A percentile compares a stretch with the other conserved stretches of the same genome.
Evolutionary conservation across 163 green algal genomes (phyloP).

Genomic region (Prototheca cutis): DNA sequence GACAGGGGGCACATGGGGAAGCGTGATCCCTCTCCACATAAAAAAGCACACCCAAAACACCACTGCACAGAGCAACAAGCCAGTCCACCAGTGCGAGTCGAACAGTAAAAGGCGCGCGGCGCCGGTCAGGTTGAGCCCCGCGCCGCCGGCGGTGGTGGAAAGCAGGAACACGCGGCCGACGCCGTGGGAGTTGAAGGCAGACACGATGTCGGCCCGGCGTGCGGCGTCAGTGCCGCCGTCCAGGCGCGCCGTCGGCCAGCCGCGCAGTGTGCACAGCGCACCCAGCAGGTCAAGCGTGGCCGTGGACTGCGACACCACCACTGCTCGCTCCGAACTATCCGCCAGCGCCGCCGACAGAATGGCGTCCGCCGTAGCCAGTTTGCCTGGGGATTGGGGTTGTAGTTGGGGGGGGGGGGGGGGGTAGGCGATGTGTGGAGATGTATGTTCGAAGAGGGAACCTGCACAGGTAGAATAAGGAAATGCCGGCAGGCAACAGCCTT

Average conservation of each 20-base stretch:
- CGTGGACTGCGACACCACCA: conserved; percentile 67
- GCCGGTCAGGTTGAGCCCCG: conserved; percentile 88
- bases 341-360: conserved; percentile 41
- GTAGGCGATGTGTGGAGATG: background rate
- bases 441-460: no score
- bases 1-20: no score
- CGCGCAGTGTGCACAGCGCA: conserved; percentile 25
- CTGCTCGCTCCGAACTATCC: conserved; percentile 28
- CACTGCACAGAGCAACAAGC: background rate
- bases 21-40: conserved; percentile 7
- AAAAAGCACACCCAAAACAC: background rate
- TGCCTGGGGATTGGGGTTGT: conserved; percentile 34
- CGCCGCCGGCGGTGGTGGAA: conserved; percentile 81
- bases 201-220: conserved; percentile 36
- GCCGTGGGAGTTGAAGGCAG: conserved; percentile 44
- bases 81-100: conserved; percentile 24
- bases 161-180: conserved; percentile 63
- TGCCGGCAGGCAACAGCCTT: no score
- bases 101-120: conserved; percentile 71
- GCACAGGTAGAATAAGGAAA: no score
- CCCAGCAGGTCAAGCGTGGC: conserved; percentile 54
- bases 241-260: conserved; percentile 53
- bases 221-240: conserved; percentile 54
- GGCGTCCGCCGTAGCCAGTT: conserved; percentile 44
- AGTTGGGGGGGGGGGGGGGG: background rate